Evolutionary conservation across 148 eudicot genomes (phyloP), one percentile per base, ranked within the genome.

Genomic region (Spergularia bocconei): DNA sequence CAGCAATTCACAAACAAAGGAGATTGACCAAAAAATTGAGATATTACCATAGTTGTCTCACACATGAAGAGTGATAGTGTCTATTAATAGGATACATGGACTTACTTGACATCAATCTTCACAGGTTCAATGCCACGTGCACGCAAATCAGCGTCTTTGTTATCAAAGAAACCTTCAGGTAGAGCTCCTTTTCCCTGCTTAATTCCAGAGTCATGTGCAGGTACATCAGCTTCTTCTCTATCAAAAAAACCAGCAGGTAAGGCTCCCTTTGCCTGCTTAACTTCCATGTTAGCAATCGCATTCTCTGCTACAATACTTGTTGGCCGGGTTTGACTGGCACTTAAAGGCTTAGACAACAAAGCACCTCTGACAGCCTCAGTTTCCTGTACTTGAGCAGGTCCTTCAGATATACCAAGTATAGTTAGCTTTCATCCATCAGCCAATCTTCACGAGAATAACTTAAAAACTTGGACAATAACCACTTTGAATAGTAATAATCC

Each of bases 111-210:
- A 83, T 94, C 96, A 70, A 80, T 85, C 85, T 94, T 94, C 70
- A 94, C 86, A 74, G 88, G 95, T 60, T 86, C 89, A 84, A 94
- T 94, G 62, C 98, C 98, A 70, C 96, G 93, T 78, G 98, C 98
- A 78, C 93, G 97, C 72, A 90, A 83, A 83, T 94, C 96, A 81
- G 97, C 95, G 48, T 94, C 96, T 78, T 91, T 87, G 83, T 94
- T 85, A 82, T 94, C 97, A 75, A 94, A 94, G 83, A 94, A 94
- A 63, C 98, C 98, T 87, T 86, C 86, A 71, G 97, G 98, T 55
- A 94, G 79, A 80, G 85, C 86, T 56, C 90, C 90, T 74, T 87
- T 91, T 21, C 69, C 70, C 81, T 91, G 86, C 72, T 76, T 82
- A 75, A 69, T 78, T 53, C 39, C 72, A 7, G 60, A 69, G 54